These are phyloP conservation scores for Leptographium lundbergii DNA, from an alignment of 2,329 filamentous ascomycete species.

Conservation along the genomic window DNA sequence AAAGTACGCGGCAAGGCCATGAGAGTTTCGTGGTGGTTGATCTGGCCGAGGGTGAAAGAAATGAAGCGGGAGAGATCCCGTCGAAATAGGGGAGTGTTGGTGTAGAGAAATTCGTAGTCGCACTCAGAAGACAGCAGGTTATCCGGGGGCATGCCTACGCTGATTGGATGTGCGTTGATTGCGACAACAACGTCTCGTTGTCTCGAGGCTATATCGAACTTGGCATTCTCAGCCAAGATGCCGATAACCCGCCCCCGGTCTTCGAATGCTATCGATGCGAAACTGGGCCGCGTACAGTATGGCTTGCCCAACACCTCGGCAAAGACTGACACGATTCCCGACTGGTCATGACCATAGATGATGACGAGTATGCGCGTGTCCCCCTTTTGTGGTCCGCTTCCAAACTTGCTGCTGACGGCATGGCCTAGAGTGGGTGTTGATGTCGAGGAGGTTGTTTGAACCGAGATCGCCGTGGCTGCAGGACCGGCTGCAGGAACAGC, in stretches of 20 bases:
- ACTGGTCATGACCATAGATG: slow-evolving; percentile 57
- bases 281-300: slow-evolving; percentile 43
- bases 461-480: background rate
- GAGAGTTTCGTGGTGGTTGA: slow-evolving; percentile 63
- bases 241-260: slow-evolving; percentile 57
- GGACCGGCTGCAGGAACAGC: too few relatives aligned
- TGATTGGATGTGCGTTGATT: slow-evolving; percentile 67
- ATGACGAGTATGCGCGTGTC: slow-evolving; percentile 51
- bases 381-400: slow-evolving; percentile 34
- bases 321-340: slow-evolving; percentile 61
- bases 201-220: slow-evolving; percentile 43
- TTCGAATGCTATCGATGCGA: slow-evolving; percentile 39
- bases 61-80: slow-evolving; percentile 69
- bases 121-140: slow-evolving; percentile 51
- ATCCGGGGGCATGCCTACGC: slow-evolving; percentile 57
- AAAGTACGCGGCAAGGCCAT: slow-evolving; percentile 69
- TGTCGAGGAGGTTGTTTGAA: slow-evolving; percentile 4
- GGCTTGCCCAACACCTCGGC: slow-evolving; percentile 70
- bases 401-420: slow-evolving; percentile 27
- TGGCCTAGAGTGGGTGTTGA: slow-evolving; percentile 8
- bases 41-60: slow-evolving; percentile 67
- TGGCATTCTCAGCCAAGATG: slow-evolving; percentile 43
- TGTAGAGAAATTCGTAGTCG: slow-evolving; percentile 83
- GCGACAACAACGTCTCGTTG: slow-evolving; percentile 48
- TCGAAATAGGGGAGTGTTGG: slow-evolving; percentile 56